Evolutionary conservation across 768 basidiomycete species (phyloP).

Genomic region (Mrakia hoshinonis): DNA sequence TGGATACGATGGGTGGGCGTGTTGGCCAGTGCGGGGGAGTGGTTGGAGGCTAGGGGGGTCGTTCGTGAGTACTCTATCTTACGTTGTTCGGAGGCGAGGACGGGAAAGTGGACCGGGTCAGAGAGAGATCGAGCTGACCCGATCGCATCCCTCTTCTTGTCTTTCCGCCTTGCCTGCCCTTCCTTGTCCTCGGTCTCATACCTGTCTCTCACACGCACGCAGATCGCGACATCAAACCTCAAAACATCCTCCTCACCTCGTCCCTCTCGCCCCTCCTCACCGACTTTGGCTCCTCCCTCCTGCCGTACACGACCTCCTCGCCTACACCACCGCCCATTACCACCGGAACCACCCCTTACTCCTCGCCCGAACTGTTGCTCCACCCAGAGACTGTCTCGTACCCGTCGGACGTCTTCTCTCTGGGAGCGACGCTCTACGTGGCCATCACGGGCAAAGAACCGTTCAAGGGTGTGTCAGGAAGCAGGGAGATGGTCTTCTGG

Average conservation of each 20-base stretch:
- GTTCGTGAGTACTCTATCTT: slow-evolving; percentile 38
- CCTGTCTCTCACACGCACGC: neutral
- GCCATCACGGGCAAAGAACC: slow-evolving; percentile 42
- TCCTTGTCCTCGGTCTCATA: neutral
- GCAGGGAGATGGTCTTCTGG: slow-evolving; percentile 42
- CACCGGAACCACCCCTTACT: slow-evolving; percentile 44
- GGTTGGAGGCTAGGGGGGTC: slow-evolving; percentile 41
- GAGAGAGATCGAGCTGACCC: neutral
- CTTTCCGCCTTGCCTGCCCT: too few relatives aligned
- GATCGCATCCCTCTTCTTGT: neutral
- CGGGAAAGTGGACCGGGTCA: too few relatives aligned
- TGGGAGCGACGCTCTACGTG: slow-evolving; percentile 43
- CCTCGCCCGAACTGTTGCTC: slow-evolving; percentile 43
- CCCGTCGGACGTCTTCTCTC: slow-evolving; percentile 44
- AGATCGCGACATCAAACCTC: slow-evolving; percentile 43
- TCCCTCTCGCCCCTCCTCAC: slow-evolving; percentile 37
- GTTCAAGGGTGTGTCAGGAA: slow-evolving; percentile 37
- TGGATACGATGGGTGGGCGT: slow-evolving; percentile 41
- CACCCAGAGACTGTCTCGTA: slow-evolving; percentile 40
- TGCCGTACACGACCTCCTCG: slow-evolving; percentile 35
- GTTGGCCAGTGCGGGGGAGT: slow-evolving; percentile 37
- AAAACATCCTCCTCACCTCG: slow-evolving; percentile 37
- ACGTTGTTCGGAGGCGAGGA: neutral
- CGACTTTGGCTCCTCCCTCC: slow-evolving; percentile 44
- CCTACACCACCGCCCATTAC: slow-evolving; percentile 29